These are phyloP conservation scores for Trichosporon sp. DNA, from an alignment of 1,284 basidiomycete genomes.

Conservation along the genomic window DNA sequence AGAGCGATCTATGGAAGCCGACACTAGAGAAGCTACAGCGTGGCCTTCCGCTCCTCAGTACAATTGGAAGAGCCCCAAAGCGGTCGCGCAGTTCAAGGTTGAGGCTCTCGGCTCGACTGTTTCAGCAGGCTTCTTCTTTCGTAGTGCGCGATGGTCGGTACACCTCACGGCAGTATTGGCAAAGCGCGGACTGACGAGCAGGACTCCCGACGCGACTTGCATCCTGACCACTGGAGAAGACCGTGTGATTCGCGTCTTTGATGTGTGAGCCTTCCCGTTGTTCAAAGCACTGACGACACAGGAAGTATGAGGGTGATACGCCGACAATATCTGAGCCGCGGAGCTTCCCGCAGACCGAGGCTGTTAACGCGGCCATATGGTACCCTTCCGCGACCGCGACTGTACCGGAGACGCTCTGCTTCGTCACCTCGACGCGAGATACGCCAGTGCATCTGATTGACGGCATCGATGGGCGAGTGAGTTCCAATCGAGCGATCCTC, in stretches of 20 bases:
- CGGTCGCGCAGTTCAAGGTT: not conserved
- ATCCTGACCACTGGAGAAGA: conserved; percentile 43
- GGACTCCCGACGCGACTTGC: conserved; percentile 40
- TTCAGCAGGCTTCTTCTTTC: conserved; percentile 28
- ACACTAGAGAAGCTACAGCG: not conserved
- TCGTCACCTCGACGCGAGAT: conserved; percentile 71
- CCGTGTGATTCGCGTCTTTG: conserved; percentile 30
- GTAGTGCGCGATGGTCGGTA: conserved; percentile 39
- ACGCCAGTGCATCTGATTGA: conserved; percentile 75
- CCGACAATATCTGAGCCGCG: conserved; percentile 8
- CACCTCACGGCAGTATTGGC: not conserved
- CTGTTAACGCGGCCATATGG: conserved; percentile 71
- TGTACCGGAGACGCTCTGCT: conserved; percentile 66
- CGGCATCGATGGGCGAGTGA: conserved; percentile 66
- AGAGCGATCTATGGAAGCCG: not conserved
- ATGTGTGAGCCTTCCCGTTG: conserved; percentile 22
- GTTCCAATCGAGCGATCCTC: conserved; percentile 24
- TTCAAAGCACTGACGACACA: not conserved
- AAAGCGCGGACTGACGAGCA: conserved; percentile 13
- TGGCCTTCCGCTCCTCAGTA: conserved; percentile 29
- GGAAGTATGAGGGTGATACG: not conserved
- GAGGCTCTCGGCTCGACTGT: conserved; percentile 6
- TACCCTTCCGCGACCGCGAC: conserved; percentile 64
- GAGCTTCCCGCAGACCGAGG: conserved; percentile 56
- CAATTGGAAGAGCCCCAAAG: conserved; percentile 8